These are phyloP conservation scores for Neopestalotiopsis rosae DNA, from an alignment of 2,329 filamentous ascomycete species.

Conservation along the genomic window DNA sequence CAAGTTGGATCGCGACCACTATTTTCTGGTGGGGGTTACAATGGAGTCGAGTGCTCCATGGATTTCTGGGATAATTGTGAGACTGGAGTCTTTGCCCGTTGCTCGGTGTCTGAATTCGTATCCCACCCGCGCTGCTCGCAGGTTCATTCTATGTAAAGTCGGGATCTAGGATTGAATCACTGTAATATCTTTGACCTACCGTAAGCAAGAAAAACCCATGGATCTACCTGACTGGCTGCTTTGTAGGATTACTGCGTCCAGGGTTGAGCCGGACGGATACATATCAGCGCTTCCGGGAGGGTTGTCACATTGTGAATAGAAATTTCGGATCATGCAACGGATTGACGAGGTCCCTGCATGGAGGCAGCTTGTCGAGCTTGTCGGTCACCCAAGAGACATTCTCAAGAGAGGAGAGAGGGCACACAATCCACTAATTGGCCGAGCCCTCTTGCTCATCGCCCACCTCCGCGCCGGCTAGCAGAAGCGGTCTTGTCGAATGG, in stretches of 20 bases:
- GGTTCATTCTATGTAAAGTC: background rate
- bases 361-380: background rate
- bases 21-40: constrained; percentile 8
- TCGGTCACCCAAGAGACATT: background rate
- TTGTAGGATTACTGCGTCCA: too few species aligned
- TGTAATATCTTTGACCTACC: background rate
- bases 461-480: constrained; percentile 5
- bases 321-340: background rate
- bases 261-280: too few species aligned
- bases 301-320: background rate
- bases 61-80: background rate
- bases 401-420: background rate
- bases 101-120: constrained; percentile 16
- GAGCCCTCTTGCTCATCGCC: background rate
- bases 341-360: background rate
- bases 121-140: background rate
- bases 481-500: background rate
- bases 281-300: too few species aligned
- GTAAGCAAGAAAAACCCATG: too few species aligned
- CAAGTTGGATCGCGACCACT: background rate
- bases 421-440: constrained; percentile 15
- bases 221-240: too few species aligned
- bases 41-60: background rate
- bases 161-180: background rate
- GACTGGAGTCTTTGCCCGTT: background rate